Percentiles rank a stretch among this genome's conserved stretches.
These are phyloP conservation scores for Aspergillus saccharolyticus DNA, from an alignment of 495 filamentous ascomycete genomes.

Conservation along the genomic window DNA sequence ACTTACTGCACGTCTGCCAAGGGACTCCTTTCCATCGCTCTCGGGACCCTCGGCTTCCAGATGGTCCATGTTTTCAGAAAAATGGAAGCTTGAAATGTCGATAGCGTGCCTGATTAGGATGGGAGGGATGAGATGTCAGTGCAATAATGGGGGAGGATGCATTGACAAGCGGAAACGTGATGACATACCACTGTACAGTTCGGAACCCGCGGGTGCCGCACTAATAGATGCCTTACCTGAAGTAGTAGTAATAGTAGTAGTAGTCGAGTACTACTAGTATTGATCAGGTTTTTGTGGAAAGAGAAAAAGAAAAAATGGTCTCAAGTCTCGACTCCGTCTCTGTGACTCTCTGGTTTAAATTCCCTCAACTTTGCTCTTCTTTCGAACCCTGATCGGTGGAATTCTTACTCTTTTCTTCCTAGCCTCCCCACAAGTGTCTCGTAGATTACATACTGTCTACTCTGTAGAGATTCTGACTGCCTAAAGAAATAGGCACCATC, in stretches of 20 bases:
- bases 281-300: no score
- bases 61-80: neutral
- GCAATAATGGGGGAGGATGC: neutral
- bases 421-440: neutral
- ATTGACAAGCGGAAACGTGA: neutral
- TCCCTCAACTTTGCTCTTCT: neutral
- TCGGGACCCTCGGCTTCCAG: conserved; percentile 39
- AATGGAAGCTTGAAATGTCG: neutral
- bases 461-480: neutral
- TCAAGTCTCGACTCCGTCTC: neutral
- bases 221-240: neutral
- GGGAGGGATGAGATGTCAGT: neutral
- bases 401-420: neutral
- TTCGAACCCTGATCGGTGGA: neutral
- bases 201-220: conserved; percentile 21
- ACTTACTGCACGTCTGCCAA: conserved; percentile 33
- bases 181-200: neutral
- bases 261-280: no score
- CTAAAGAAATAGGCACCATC: neutral
- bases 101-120: neutral
- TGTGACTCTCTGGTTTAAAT: neutral
- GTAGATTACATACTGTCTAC: no score
- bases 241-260: no score
- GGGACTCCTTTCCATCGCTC: conserved; percentile 22
- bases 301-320: no score